These are phyloP conservation scores for Aspergillus bertholletiae DNA, from an alignment of 495 filamentous ascomycete species.

Conservation along the genomic window DNA sequence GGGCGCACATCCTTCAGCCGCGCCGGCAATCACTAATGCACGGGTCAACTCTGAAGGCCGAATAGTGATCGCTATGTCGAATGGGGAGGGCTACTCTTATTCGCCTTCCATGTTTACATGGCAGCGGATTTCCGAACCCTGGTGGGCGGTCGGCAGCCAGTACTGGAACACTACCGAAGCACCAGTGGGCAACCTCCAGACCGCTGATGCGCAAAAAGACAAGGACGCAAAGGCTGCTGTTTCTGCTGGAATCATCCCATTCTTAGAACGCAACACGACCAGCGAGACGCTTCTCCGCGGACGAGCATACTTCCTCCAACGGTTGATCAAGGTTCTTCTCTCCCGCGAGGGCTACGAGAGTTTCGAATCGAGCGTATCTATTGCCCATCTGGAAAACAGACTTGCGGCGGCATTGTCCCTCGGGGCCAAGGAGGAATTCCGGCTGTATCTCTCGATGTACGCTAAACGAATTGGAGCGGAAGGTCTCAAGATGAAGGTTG, in stretches of 20 bases:
- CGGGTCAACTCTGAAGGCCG: constrained; percentile 82
- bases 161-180: constrained; percentile 97
- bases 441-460: constrained; percentile 91
- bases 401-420: constrained; percentile 84
- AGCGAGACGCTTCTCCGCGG: constrained; percentile 89
- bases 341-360: constrained; percentile 86
- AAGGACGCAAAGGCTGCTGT: constrained; percentile 54
- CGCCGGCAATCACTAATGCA: constrained; percentile 81
- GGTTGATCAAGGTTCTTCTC: constrained; percentile 80
- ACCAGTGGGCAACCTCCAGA: constrained; percentile 71
- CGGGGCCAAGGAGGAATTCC: constrained; percentile 85
- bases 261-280: constrained; percentile 90
- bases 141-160: constrained; percentile 97
- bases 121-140: constrained; percentile 90
- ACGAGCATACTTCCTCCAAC: constrained; percentile 81
- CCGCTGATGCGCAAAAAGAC: constrained; percentile 55
- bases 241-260: constrained; percentile 90
- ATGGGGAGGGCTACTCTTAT: constrained; percentile 91
- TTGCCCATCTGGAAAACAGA: constrained; percentile 94
- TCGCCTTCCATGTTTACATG: constrained; percentile 78
- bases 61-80: constrained; percentile 80
- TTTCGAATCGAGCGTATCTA: constrained; percentile 85
- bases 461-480: constrained; percentile 92
- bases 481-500: constrained; percentile 79
- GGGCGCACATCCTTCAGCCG: constrained; percentile 64